Evolutionary conservation across 306 rosid species (phyloP), one percentile per base, ranked within the genome.

Genomic region (Dryas drummondii): DNA sequence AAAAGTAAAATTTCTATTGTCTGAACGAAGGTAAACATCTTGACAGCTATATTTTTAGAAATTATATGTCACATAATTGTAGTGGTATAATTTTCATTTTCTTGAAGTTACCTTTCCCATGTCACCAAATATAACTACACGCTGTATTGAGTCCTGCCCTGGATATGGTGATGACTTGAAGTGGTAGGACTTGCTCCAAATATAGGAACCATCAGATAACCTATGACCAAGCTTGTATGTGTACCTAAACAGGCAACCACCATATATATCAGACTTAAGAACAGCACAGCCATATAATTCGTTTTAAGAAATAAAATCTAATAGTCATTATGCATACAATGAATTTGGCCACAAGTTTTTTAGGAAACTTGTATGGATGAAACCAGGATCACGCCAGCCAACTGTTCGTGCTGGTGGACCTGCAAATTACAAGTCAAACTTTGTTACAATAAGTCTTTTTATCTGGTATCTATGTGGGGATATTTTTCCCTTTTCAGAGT

Each of bases 321-420:
- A 45, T 42, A 22, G 37, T 53, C 22, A 11, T 41, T 54, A 49
- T 47, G 40, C 87, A 61, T 90, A 93, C 96, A 62, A 75, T 61
- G 80, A 17, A 76, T 93, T 90, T 27, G 94, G 97, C 97, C 96
- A 93, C 55, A 93, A 82, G 53, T 81, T 61, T 82, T 80, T 85
- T 5, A 93, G 87, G 76, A 90, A 93, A 72, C 98, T 83, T 12
- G 97, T 93, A 81, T 93, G 94, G 75, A 93, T 87, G 84, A 87
- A 88, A 78, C 98, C 94, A 58, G 96, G 96, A 78, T 93, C 91
- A 75, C 94, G 92, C 98, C 98, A 93, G 40, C 97, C 97, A 77
- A 90, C 93, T 4, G 93, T 90, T 45, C 85, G 71, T 56, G 98
- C 98, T 6, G 97, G 98, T 73, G 90, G 76, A 87, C 87, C 97